Base-by-base conservation (phyloP, 2,329 filamentous ascomycete species). In the Stachybotrys chlorohalonatus region DNA sequence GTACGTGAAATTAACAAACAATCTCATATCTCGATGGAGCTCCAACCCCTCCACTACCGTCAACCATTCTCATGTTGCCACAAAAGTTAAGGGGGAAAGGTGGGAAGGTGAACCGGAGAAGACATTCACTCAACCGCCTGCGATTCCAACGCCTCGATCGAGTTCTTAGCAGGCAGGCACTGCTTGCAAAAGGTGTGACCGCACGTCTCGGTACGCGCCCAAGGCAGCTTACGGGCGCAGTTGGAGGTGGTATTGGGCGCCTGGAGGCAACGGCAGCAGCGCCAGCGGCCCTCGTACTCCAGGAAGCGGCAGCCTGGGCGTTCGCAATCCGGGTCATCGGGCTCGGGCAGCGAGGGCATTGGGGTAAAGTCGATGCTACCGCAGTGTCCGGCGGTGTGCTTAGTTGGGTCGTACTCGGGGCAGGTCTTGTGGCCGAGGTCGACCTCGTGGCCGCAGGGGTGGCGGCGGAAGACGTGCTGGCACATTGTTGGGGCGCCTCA, bases 371-470 rank as follows among this genome's bases (percentile, higher is more conserved):
- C 13, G 30, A 63, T n/a, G 3, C 42, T 36, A 30, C 61, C 61
- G 46, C 61, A 63, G 6, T 52, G 45, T 36, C 61, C 56, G 7
- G 48, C 54, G 2, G 51, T 54, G n/a, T 59, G 58, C 47, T 61
- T 53, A 15, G 50, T 16, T 5, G 36, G 36, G 36, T 42, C 13
- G 17, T 63, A 61, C 17, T 59, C 54, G 9, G 48, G 1, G 7
- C 47, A 49, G 1, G 61, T 63, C 4, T 45, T 49, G 59, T 61
- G 62, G 53, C 58, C 36, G 54, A 57, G 39, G 51, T 61, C 59
- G 36, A 52, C 53, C 53, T 63, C 62, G 17, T 63, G 62, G 8
- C 57, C 56, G 49, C 62, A 63, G 16, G 17, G 47, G 52, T 57
- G 62, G 11, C 31, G 54, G 6, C 54, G 46, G 49, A 54, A 56